Base-by-base conservation (phyloP, 2,329 filamentous ascomycete genomes). In the Alternaria gansuensis region DNA sequence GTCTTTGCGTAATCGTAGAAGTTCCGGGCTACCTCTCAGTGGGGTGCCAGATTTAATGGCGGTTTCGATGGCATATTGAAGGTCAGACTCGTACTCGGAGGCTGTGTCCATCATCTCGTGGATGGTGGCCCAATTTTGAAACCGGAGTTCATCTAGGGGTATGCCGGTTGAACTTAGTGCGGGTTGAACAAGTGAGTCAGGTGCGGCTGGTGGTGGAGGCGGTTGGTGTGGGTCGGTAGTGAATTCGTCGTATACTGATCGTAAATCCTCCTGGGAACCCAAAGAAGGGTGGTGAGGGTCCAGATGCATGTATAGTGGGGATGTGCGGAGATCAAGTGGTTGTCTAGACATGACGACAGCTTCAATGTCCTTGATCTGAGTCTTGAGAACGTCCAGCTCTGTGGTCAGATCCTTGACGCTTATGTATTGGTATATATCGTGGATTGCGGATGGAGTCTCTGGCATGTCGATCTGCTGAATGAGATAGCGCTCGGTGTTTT, bases 121-220 rank as follows among this genome's bases (percentile, higher is more conserved):
- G 45, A 84, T 73, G 7, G 71, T 72, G 46, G 78, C 73, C 83
- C 83, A 85, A 57, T 83, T 83, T 58, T 78, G 75, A 68, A 81
- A 85, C 36, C 83, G 78, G 13, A 84, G 70, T 23, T 79, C 75
- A 37, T 78, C 78, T 13, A 83, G 67, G 0, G 80, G 74, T 29
- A 82, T 75, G 13, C 79, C 79, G 1, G 79, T 79, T 2, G 73
- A 40, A 37, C 71, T 75, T n/a, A 71, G 41, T 9, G 62, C 57
- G 17, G 51, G 29, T 14, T 61, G 48, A 7, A 39, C 17, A 13
- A 57, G 39, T 14, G 60, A 52, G 21, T 57, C 55, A 13, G 65
- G 54, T 26, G 48, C 40, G 17, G 60, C 31, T 31, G 58, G 58
- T 8, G 60, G 51, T 11, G 68, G 64, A 11, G 65, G 63, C 4